A percentile compares a stretch with the other conserved stretches of the same genome.
Evolutionary conservation across 1,284 basidiomycete species (phyloP).

Genomic region (Cystobasidiaceae sp.): DNA sequence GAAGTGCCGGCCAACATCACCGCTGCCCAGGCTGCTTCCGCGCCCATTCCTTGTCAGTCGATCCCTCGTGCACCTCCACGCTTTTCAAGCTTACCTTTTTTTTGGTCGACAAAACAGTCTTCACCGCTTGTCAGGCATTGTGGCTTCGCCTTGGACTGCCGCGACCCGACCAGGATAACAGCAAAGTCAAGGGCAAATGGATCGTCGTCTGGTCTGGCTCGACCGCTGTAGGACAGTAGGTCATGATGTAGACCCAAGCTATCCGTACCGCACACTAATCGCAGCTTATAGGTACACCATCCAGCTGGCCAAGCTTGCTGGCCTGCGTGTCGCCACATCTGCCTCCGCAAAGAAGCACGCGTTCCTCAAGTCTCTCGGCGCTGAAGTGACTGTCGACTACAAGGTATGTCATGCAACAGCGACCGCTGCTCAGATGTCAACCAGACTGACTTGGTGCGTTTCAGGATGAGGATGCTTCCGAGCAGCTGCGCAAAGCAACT

Average conservation of each 20-base stretch:
- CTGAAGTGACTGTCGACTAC: slow-evolving; percentile 54
- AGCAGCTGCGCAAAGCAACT: slow-evolving; percentile 31
- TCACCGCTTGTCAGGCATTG: slow-evolving; percentile 49
- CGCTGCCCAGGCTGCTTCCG: slow-evolving; percentile 51
- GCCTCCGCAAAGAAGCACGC: slow-evolving; percentile 53
- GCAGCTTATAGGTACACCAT: slow-evolving; percentile 48
- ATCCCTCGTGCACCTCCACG: slow-evolving; percentile 27
- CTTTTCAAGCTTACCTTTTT: background rate
- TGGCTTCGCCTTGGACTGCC: slow-evolving; percentile 41
- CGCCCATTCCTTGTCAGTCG: slow-evolving; percentile 12
- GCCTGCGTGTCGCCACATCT: slow-evolving; percentile 57
- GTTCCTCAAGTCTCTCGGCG: slow-evolving; percentile 54
- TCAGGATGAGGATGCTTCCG: slow-evolving; percentile 35
- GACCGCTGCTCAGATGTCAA: background rate
- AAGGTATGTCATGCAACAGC: background rate
- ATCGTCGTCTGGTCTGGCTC: slow-evolving; percentile 51
- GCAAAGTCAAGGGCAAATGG: slow-evolving; percentile 41
- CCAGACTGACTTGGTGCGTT: background rate
- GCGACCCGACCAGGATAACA: slow-evolving; percentile 46
- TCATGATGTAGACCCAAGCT: background rate
- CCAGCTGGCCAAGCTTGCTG: slow-evolving; percentile 55
- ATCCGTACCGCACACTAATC: background rate
- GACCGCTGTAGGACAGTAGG: slow-evolving; percentile 50
- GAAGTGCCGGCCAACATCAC: slow-evolving; percentile 48
- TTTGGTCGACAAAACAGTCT: slow-evolving; percentile 13